Evolutionary conservation across 495 filamentous ascomycete species (phyloP).

Genomic region (Aspergillus sparsus): DNA sequence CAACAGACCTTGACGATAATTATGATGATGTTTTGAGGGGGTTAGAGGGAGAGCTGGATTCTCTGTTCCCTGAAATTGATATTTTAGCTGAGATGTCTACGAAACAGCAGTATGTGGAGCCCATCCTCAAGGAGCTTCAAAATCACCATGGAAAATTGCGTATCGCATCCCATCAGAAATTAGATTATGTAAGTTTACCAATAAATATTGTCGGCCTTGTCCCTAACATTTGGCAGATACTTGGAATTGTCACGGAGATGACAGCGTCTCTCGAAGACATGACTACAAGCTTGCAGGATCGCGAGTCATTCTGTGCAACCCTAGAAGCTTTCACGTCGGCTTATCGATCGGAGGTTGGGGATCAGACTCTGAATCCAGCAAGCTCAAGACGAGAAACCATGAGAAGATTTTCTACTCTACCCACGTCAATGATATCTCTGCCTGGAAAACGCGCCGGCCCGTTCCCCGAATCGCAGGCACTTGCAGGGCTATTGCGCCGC

Average conservation of each 20-base stretch:
- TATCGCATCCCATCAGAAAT: constrained; percentile 33
- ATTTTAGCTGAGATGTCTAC: constrained; percentile 63
- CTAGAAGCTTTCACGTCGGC: constrained; percentile 36
- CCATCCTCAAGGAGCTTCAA: constrained; percentile 49
- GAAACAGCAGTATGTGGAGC: constrained; percentile 60
- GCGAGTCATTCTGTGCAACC: constrained; percentile 41
- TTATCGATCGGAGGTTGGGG: constrained; percentile 38
- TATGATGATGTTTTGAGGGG: constrained; percentile 31
- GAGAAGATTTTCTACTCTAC: constrained; percentile 33
- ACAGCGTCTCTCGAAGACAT: constrained; percentile 35
- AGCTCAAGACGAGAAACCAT: constrained; percentile 35
- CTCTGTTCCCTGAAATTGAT: constrained; percentile 63
- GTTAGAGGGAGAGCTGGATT: constrained; percentile 60
- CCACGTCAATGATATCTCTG: constrained; percentile 20
- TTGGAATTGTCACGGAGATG: constrained; percentile 40
- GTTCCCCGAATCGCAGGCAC: constrained; percentile 29
- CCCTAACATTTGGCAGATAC: constrained; percentile 29
- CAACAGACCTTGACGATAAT: constrained; percentile 15
- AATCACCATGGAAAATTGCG: constrained; percentile 36
- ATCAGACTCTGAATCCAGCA: constrained; percentile 25
- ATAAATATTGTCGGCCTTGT: neutral
- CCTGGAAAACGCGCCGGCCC: constrained; percentile 18
- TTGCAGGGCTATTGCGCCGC: constrained; percentile 42
- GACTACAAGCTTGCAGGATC: constrained; percentile 32
- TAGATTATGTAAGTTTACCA: constrained; percentile 36